These are phyloP conservation scores for Lophiostoma macrostomum DNA, from an alignment of 495 filamentous ascomycete species.

Conservation along the genomic window DNA sequence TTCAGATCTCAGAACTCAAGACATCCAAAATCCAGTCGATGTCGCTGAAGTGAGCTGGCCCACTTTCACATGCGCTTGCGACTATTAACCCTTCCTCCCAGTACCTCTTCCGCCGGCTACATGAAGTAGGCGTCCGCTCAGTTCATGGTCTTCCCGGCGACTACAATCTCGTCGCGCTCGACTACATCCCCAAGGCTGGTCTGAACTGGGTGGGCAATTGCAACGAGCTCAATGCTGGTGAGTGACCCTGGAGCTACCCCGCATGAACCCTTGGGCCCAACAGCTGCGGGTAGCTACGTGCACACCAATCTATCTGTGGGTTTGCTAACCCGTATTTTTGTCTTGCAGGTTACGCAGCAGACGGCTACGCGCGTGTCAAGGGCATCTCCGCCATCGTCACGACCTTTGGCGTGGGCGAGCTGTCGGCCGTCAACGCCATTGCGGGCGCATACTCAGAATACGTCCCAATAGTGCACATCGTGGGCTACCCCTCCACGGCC, in stretches of 20 bases:
- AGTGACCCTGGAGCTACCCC: slow-evolving; percentile 21
- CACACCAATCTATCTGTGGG: no score
- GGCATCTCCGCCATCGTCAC: slow-evolving; percentile 64
- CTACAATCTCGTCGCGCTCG: slow-evolving; percentile 54
- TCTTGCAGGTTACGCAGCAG: slow-evolving; percentile 62
- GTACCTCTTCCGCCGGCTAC: slow-evolving; percentile 63
- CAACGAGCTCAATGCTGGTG: slow-evolving; percentile 68
- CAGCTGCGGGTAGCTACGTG: no score
- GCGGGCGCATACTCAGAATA: slow-evolving; percentile 70
- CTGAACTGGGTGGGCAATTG: slow-evolving; percentile 67
- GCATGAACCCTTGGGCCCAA: slow-evolving; percentile 2
- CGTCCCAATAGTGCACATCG: slow-evolving; percentile 77
- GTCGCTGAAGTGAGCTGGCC: slow-evolving; percentile 45
- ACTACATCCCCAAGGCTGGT: slow-evolving; percentile 57
- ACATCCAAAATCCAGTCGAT: slow-evolving; percentile 55
- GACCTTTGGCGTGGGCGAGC: slow-evolving; percentile 69
- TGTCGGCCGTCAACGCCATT: slow-evolving; percentile 66
- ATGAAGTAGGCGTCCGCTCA: slow-evolving; percentile 57
- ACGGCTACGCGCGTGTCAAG: slow-evolving; percentile 68
- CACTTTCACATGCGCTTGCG: not conserved
- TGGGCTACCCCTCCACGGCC: slow-evolving; percentile 63
- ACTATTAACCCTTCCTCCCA: slow-evolving; percentile 3
- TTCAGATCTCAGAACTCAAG: slow-evolving; percentile 53
- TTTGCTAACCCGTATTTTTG: slow-evolving; percentile 35
- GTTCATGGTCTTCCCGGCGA: slow-evolving; percentile 66